Conservation (phyloP, 2,329 filamentous ascomycete species). For the Colletotrichum gloeosporioides region DNA sequence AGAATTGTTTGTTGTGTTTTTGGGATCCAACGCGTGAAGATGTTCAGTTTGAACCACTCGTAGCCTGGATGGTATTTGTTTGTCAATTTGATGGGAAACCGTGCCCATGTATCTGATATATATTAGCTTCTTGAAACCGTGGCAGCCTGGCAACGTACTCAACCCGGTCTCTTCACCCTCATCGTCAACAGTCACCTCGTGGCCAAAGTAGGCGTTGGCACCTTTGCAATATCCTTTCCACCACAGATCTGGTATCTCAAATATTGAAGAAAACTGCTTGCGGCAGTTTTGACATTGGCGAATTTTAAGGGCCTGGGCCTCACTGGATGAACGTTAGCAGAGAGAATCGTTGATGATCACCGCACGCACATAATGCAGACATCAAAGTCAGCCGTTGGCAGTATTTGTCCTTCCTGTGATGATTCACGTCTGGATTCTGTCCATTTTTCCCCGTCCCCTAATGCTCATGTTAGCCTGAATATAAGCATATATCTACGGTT, state of each 20-base stretch:
- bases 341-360: no score
- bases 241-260: constrained; percentile 37
- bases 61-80: constrained; percentile 25
- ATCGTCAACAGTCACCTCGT: constrained; percentile 24
- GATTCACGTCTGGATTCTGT: no score
- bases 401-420: neutral
- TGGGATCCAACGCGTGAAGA: constrained; percentile 31
- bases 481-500: neutral
- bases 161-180: constrained; percentile 9
- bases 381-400: neutral
- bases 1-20: constrained; percentile 28
- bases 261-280: constrained; percentile 24
- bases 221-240: constrained; percentile 37
- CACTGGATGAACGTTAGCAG: constrained; percentile 23
- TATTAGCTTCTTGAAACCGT: neutral
- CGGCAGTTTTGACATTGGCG: constrained; percentile 33
- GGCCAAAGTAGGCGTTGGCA: constrained; percentile 46
- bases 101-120: constrained; percentile 34
- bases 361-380: constrained; percentile 8
- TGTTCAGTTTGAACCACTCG: constrained; percentile 40
- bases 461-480: neutral
- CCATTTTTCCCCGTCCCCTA: neutral
- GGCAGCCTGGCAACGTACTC: constrained; percentile 23
- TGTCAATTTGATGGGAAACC: constrained; percentile 32
- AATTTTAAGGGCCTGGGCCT: constrained; percentile 33